Evolutionary conservation across 2,329 filamentous ascomycete genomes (phyloP).

Genomic region (Daldinia sp.): DNA sequence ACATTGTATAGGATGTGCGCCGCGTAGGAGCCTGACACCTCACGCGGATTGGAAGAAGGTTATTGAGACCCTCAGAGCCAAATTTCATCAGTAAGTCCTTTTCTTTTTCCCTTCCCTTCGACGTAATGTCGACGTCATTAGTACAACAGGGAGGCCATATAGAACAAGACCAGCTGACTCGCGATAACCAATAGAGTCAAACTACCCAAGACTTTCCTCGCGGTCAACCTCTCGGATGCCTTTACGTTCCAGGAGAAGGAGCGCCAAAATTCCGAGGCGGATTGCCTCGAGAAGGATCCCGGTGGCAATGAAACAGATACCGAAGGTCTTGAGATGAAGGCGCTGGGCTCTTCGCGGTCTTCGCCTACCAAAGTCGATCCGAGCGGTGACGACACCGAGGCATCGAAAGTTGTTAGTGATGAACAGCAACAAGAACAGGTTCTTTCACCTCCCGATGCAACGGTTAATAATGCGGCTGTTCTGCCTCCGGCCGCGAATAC

Average conservation of each 20-base stretch:
- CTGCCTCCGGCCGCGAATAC: conserved; percentile 44
- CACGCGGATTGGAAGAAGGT: conserved; percentile 97
- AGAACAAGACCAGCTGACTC: conserved; percentile 29
- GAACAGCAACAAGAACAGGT: conserved; percentile 28
- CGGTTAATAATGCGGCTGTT: conserved; percentile 39
- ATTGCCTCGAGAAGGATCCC: conserved; percentile 63
- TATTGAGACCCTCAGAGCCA: conserved; percentile 93
- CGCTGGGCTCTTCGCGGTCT: conserved; percentile 32
- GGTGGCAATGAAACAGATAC: conserved; percentile 42
- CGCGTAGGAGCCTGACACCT: conserved; percentile 87
- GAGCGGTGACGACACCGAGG: conserved; percentile 28
- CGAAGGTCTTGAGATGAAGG: conserved; percentile 47
- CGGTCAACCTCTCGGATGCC: conserved; percentile 73
- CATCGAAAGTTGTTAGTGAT: conserved; percentile 21
- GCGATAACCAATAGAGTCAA: conserved; percentile 64
- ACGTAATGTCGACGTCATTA: conserved; percentile 26
- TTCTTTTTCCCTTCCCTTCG: neutral
- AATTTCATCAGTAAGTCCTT: conserved; percentile 88
- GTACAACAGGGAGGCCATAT: too few relatives aligned
- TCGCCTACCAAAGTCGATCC: conserved; percentile 38
- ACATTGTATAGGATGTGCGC: conserved; percentile 94
- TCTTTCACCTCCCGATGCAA: conserved; percentile 40
- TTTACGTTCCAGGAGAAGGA: conserved; percentile 71
- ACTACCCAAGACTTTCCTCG: conserved; percentile 73
- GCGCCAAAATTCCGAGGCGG: conserved; percentile 61